These are phyloP conservation scores for Paspalum vaginatum DNA, from an alignment of 176 grass and related monocot species.

Conservation along the genomic window DNA sequence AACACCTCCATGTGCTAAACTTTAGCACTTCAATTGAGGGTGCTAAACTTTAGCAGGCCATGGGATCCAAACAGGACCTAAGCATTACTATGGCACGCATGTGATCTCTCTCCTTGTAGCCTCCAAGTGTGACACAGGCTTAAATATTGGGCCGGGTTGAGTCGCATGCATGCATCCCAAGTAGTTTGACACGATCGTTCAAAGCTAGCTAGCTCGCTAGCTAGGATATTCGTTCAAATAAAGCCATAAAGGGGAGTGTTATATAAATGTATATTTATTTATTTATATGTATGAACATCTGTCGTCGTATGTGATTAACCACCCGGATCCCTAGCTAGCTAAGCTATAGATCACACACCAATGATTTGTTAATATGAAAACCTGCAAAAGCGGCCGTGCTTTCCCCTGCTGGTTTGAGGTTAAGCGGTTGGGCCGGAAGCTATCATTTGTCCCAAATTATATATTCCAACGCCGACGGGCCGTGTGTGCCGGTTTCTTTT, in stretches of 20 bases:
- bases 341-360: constrained; percentile 24
- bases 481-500: constrained; percentile 7
- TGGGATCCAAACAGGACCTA: no score
- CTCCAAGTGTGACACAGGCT: constrained; percentile 26
- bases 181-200: neutral
- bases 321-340: neutral
- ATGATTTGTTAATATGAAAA: constrained; percentile 7
- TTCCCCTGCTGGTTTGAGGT: constrained; percentile 5
- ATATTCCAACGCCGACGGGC: neutral
- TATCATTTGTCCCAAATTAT: constrained; percentile 22
- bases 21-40: no score
- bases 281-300: no score
- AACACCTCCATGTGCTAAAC: no score
- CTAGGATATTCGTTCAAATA: neutral
- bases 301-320: no score
- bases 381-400: constrained; percentile 23
- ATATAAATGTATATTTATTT: no score
- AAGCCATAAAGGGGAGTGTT: no score
- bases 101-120: constrained; percentile 45
- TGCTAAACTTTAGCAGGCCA: no score
- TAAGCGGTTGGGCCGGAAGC: constrained; percentile 33
- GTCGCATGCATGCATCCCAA: neutral
- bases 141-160: constrained; percentile 8
- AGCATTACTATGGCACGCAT: no score
- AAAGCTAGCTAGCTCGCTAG: neutral